Conservation (phyloP, 805 yeast genomes). For the Barnettozyma californica region DNA sequence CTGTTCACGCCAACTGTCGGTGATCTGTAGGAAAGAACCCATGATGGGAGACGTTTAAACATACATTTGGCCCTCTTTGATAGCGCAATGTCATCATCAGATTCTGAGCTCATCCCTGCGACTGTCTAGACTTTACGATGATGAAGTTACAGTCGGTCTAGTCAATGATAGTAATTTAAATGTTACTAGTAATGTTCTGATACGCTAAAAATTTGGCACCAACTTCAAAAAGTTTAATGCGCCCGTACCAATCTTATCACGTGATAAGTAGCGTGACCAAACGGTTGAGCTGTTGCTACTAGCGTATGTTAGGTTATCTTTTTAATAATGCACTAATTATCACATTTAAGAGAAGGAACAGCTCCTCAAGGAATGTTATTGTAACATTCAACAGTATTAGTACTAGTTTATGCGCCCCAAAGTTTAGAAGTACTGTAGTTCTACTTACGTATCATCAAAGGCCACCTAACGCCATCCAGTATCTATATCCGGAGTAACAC, state of each 20-base stretch:
- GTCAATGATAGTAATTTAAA: background rate
- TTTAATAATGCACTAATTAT: too few relatives aligned
- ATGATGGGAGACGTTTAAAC: constrained; percentile 6
- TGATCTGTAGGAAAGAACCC: background rate
- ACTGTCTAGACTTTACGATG: background rate
- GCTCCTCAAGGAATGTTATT: too few relatives aligned
- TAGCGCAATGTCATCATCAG: constrained; percentile 30
- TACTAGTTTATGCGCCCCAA: too few relatives aligned
- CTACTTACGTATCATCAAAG: too few relatives aligned
- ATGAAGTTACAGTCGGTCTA: background rate
- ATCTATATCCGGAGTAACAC: too few relatives aligned
- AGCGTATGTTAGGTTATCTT: too few relatives aligned
- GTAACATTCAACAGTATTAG: too few relatives aligned
- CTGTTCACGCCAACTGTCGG: background rate
- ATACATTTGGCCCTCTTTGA: constrained; percentile 20
- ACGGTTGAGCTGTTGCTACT: background rate
- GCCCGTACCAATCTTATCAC: background rate
- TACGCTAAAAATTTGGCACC: background rate
- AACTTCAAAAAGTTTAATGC: background rate
- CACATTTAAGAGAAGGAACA: too few relatives aligned
- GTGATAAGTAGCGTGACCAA: background rate
- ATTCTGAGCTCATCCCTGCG: constrained; percentile 24
- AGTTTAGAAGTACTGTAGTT: too few relatives aligned
- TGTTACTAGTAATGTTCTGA: background rate
- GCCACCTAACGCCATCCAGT: too few relatives aligned